Evolutionary conservation across 1,284 basidiomycete genomes (phyloP), one percentile per base, ranked within the genome.

Genomic region (Puccinia polysora): DNA sequence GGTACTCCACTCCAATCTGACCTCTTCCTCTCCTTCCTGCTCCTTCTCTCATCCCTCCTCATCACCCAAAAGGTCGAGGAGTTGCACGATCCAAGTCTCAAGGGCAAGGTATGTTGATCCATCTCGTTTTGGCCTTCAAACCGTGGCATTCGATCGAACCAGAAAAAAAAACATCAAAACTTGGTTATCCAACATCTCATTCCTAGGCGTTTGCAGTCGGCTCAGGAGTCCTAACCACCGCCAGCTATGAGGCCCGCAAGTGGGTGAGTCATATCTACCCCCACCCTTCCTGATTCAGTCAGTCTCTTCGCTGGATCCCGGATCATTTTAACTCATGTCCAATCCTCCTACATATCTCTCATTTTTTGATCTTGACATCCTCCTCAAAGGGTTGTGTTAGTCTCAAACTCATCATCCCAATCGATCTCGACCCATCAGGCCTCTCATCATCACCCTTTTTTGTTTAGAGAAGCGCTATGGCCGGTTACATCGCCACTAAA

Each of bases 381-480:
- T 63, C 32, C 2, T 52, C n/a, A n/a, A n/a, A 64, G 62, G 62
- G 62, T 23, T 64, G 62, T 23, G 62, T 64, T 20, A 4, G 62
- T 64, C 20, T 38, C 32, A 12, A 25, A 8, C 7, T 52, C 10
- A 52, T 64, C 2, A 8, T 18, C 5, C 60, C 25, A 5, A 45
- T 18, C 28, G 43, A 3, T 28, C 23, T 20, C 25, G 15, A 34
- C 25, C 40, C 12, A 49, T 14, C 23, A 60, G n/a, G 15, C n/a
- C 32, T 64, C 62, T 8, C 6, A 49, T 18, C 43, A n/a, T 23
- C 43, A 30, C 25, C 23, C 23, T 23, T 40, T 40, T 4, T 34
- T 36, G 12, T 38, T n/a, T n/a, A 64, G 62, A 40, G 62, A 49
- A 64, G 62, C 45, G 62, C 62, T 32, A 64, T 64, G 62, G 62